Evolutionary conservation across 2,329 filamentous ascomycete genomes (phyloP), one percentile per base, ranked within the genome.

Genomic region (Ustilaginoidea virens): DNA sequence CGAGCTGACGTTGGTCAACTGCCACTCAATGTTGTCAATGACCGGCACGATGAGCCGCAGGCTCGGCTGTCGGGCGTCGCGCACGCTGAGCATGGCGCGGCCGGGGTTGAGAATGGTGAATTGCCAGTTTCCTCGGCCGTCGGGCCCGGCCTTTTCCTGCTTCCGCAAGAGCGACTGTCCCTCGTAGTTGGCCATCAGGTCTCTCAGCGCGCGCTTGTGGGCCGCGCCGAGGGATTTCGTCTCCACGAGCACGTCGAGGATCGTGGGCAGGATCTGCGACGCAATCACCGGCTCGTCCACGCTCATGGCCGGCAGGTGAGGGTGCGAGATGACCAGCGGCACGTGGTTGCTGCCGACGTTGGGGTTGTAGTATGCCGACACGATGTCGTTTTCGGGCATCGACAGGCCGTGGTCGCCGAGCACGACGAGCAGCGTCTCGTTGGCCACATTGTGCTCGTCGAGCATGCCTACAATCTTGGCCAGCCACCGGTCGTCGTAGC

Each of bases 391-490:
- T 17, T 52, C 49, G 0, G 47, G 41, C 16, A 52, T 40, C 0
- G 49, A 51, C 11, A 47, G 36, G 5, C 49, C 49, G 4, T 52
- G 49, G 22, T 52, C 49, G 1, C 49, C 49, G 1, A 48, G 44
- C 12, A 50, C 39, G 5, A 52, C 39, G 3, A 51, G 34, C 9
- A 52, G 31, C 0, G 49, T 52, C 27, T 52, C 47, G 11, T 52
- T 40, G 2, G 49, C 47, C 2, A 51, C 41, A 3, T 42, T 47
- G 24, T 50, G 38, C 12, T 48, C 38, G 4, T 52, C 47, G 1
- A 52, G 28, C 1, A 52, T 23, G 3, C 41, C 30, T 33, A 53
- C 35, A 4, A 53, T 36, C 27, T 41, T 39, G 3, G 43, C 44
- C 13, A 53, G 37, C 50, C 50, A 53, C 4, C 36, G 36, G 22